Percentiles rank a stretch among this genome's conserved stretches.
phyloP scores from a whole-genome alignment of 305 asterid species.

The Fraxinus floribunda region DNA sequence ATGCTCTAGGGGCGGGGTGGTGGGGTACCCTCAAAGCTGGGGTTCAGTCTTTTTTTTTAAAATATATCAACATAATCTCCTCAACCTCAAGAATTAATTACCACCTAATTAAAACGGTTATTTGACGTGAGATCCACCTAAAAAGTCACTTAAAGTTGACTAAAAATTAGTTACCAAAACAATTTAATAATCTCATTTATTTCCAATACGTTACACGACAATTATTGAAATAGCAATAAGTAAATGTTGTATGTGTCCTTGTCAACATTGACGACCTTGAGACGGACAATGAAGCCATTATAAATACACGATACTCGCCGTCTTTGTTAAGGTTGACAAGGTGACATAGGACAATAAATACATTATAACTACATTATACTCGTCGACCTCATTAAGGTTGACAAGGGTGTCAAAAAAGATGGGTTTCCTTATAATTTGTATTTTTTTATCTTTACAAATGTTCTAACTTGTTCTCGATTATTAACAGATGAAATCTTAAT shows the following conservation, averaged over 20 bases:
- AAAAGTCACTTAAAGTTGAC: not conserved
- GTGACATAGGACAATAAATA: not conserved
- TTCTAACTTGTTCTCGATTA: not conserved
- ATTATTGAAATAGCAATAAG: not conserved
- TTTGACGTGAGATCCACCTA: not conserved
- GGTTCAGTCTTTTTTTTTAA: too few species aligned
- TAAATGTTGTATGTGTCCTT: not conserved
- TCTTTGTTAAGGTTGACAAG: not conserved
- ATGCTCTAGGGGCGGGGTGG: too few species aligned
- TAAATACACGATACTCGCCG: not conserved
- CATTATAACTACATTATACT: not conserved
- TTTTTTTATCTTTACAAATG: not conserved
- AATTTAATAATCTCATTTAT: too few species aligned
- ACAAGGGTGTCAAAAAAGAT: not conserved
- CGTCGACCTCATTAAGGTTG: not conserved
- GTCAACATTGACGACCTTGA: not conserved
- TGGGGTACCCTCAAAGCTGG: too few species aligned
- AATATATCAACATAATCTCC: not conserved
- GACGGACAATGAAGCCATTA: not conserved
- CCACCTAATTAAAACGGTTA: not conserved
- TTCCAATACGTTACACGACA: not conserved
- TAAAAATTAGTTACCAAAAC: not conserved
- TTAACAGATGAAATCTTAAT: not conserved
- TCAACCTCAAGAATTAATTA: not conserved
- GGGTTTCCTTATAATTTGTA: too few species aligned